A percentile compares a stretch with the other conserved stretches of the same genome.
Conservation (phyloP, 495 filamentous ascomycete species). For the Hyaloscypha bicolor region DNA sequence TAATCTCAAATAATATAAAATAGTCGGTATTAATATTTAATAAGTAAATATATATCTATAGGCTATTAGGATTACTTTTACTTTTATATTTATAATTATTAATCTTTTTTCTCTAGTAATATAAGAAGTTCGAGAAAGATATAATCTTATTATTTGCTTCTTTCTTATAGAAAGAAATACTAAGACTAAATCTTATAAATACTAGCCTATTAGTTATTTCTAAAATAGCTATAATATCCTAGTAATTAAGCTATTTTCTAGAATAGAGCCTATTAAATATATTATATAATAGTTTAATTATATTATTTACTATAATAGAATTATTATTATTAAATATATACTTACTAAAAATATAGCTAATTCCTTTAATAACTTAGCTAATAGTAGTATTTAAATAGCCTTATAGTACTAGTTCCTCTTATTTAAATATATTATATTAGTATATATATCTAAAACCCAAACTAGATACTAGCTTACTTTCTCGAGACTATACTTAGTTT, state of each 20-base stretch:
- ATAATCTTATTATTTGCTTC: conserved; percentile 17
- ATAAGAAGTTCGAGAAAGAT: conserved; percentile 20
- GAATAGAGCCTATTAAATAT: conserved; percentile 22
- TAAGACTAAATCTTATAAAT: conserved; percentile 22
- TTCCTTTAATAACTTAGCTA: conserved; percentile 20
- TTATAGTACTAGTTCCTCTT: conserved; percentile 22
- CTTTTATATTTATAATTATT: conserved; percentile 21
- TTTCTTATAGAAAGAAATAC: conserved; percentile 22
- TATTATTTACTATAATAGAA: conserved; percentile 24
- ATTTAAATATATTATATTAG: conserved; percentile 3
- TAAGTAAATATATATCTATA: conserved; percentile 4
- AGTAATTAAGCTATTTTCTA: conserved; percentile 24
- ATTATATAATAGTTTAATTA: conserved; percentile 17
- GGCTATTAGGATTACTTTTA: conserved; percentile 17
- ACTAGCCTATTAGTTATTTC: conserved; percentile 27
- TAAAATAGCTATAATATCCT: conserved; percentile 22
- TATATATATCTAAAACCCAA: conserved; percentile 14
- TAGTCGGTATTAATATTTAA: conserved; percentile 26
- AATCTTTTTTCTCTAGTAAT: conserved; percentile 25
- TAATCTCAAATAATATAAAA: conserved; percentile 32
- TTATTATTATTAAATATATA: conserved; percentile 16
- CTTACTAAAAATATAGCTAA: conserved; percentile 20
- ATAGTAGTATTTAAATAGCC: conserved; percentile 19
- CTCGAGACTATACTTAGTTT: conserved; percentile 19
- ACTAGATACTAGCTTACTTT: conserved; percentile 23